Base-by-base conservation (phyloP, 2,329 filamentous ascomycete species). In the Pseudogymnoascus sp. region DNA sequence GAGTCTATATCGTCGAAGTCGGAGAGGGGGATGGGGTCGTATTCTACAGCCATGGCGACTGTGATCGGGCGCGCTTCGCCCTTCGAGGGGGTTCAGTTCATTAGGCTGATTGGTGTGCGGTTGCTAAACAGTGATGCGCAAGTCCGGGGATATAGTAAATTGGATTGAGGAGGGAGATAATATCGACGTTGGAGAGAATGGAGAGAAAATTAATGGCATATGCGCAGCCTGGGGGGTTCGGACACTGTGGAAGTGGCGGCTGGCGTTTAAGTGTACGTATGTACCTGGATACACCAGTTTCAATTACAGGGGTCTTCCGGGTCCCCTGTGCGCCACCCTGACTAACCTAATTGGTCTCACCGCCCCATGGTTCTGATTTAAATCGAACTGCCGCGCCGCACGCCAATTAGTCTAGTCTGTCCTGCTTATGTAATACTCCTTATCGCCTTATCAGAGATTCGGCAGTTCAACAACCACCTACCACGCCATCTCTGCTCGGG, bases 31-130 rank as follows among this genome's bases (percentile, higher is more conserved):
- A 55, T 55, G 16, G 28, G 49, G 28, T 55, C 49, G 49, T 55
- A 55, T 35, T 55, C 28, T 55, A 55, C 49, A 55, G 49, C 49
- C 49, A 55, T 55, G n/a, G 28, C 49, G 49, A 5, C 49, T 55
- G 49, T 33, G 49, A 12, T 55, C 16, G 49, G 49, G 49, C 49
- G 49, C 28, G 25, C 49, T 55, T 55, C 49, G 49, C 49, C 49
- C 49, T 28, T 33, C 12, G 33, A 5, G 9, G 28, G n/a, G 28
- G 2, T 55, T 35, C 28, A 55, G 49, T 55, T 55, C 49, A 55
- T 55, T 33, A 55, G 16, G 25, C 49, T 33, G 25, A 18, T 55
- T 9, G 9, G n/a, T 31, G 11, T 31, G 31, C n/a, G n/a, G 43
- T 11, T 25, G 45, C 25, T 55, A 55, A 18, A 31, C 25, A 16